Evolutionary conservation across 805 yeast species (phyloP).

Genomic region (Wickerhamiella australiensis): DNA sequence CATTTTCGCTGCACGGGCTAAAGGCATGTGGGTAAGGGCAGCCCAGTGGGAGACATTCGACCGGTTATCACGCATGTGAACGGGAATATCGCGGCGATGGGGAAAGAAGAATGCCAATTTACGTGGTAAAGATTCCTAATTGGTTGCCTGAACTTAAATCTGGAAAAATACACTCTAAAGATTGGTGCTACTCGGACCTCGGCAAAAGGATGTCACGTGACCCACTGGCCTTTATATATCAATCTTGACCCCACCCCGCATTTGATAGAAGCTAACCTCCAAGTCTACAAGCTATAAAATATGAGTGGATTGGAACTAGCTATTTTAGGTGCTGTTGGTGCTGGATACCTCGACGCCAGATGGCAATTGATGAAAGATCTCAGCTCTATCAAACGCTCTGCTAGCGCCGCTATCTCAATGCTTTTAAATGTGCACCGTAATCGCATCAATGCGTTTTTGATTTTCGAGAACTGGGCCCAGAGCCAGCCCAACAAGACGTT

Average conservation of each 20-base stretch:
- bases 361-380: slow-evolving; percentile 16
- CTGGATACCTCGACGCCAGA: slow-evolving; percentile 20
- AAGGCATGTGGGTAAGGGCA: slow-evolving; percentile 1
- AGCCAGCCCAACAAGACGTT: slow-evolving; percentile 44
- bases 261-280: background rate
- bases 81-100: background rate
- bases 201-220: background rate
- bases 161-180: background rate
- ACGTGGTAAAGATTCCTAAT: too few species aligned
- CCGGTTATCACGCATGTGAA: background rate
- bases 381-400: slow-evolving; percentile 11
- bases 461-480: slow-evolving; percentile 45
- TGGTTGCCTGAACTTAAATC: background rate
- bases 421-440: slow-evolving; percentile 15
- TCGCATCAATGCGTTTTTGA: slow-evolving; percentile 52
- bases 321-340: slow-evolving; percentile 18
- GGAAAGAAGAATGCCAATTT: too few species aligned
- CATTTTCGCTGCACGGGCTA: background rate
- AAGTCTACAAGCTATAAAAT: background rate
- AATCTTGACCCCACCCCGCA: background rate
- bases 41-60: background rate
- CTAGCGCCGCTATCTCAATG: slow-evolving; percentile 9
- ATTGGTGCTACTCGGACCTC: background rate
- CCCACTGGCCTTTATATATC: background rate
- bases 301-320: slow-evolving; percentile 17